These are phyloP conservation scores for Pseudonitzschia multistriata DNA, from an alignment of 108 stramenopile genomes.

Conservation along the genomic window DNA sequence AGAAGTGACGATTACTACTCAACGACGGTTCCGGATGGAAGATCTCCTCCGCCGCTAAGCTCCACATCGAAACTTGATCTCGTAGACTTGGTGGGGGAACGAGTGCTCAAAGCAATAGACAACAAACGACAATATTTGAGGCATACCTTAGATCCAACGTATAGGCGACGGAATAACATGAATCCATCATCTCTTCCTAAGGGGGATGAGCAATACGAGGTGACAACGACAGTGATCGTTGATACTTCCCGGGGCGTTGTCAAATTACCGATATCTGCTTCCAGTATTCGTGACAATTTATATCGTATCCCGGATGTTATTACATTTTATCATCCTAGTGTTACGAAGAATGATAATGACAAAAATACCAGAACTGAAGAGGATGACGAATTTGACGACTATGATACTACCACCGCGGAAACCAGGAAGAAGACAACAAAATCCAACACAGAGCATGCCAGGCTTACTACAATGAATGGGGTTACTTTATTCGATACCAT, in stretches of 20 bases:
- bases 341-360: constrained; percentile 10
- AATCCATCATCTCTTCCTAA: constrained; percentile 15
- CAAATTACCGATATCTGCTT: constrained; percentile 34
- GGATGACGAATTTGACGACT: not conserved
- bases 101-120: constrained; percentile 12
- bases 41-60: constrained; percentile 10
- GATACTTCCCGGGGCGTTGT: constrained; percentile 38
- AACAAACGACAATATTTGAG: constrained; percentile 13
- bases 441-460: not conserved
- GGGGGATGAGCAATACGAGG: constrained; percentile 35
- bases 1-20: constrained; percentile 2
- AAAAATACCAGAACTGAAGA: not conserved
- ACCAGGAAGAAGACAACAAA: not conserved
- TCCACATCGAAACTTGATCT: constrained; percentile 17
- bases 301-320: constrained; percentile 45
- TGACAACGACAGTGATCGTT: constrained; percentile 37
- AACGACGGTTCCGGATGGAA: not conserved
- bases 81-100: constrained; percentile 25
- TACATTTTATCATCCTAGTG: constrained; percentile 32
- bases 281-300: constrained; percentile 34
- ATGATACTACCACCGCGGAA: not conserved
- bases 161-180: constrained; percentile 18
- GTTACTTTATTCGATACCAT: constrained; percentile 8
- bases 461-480: not conserved
- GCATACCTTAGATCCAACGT: constrained; percentile 16